Evolutionary conservation across 2,329 filamentous ascomycete species (phyloP).

Genomic region (Geosmithia morbida): DNA sequence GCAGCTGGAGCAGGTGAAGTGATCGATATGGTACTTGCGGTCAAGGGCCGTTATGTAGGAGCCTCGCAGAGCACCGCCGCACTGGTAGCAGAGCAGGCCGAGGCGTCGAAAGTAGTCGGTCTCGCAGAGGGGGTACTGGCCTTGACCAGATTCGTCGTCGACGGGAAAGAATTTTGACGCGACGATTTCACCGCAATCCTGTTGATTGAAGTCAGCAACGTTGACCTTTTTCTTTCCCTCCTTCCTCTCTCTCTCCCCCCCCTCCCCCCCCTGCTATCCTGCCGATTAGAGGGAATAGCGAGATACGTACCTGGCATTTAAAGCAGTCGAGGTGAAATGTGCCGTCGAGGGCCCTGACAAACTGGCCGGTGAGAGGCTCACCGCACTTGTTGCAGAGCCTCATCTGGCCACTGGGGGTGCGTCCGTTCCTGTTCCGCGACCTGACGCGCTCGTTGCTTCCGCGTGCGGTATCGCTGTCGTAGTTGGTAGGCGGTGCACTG

Average conservation of each 20-base stretch:
- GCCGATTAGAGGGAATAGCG: not conserved
- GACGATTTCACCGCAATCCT: conserved; percentile 96
- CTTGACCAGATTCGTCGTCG: conserved; percentile 72
- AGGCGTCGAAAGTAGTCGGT: conserved; percentile 94
- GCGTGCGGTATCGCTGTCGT: conserved; percentile 27
- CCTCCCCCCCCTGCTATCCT: not conserved
- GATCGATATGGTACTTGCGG: conserved; percentile 96
- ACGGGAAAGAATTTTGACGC: conserved; percentile 98
- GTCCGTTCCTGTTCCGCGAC: conserved; percentile 35
- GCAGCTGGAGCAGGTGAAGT: conserved; percentile 96
- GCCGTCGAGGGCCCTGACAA: conserved; percentile 82
- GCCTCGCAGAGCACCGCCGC: conserved; percentile 80
- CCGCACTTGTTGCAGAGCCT: conserved; percentile 77
- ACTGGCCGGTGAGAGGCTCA: conserved; percentile 81
- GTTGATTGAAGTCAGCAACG: conserved; percentile 2
- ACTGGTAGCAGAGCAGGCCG: conserved; percentile 81
- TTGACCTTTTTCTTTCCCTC: too few relatives aligned
- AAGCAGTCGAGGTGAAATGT: conserved; percentile 98
- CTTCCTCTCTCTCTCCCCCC: not conserved
- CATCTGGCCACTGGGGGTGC: conserved; percentile 42
- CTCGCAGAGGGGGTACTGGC: conserved; percentile 91
- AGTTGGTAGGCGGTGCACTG: conserved; percentile 12
- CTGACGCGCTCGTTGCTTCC: conserved; percentile 43
- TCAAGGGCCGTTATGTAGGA: conserved; percentile 98
- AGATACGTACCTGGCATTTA: conserved; percentile 74